Evolutionary conservation across 2,329 filamentous ascomycete species (phyloP).

Genomic region (Dryadomyces quercivorus): DNA sequence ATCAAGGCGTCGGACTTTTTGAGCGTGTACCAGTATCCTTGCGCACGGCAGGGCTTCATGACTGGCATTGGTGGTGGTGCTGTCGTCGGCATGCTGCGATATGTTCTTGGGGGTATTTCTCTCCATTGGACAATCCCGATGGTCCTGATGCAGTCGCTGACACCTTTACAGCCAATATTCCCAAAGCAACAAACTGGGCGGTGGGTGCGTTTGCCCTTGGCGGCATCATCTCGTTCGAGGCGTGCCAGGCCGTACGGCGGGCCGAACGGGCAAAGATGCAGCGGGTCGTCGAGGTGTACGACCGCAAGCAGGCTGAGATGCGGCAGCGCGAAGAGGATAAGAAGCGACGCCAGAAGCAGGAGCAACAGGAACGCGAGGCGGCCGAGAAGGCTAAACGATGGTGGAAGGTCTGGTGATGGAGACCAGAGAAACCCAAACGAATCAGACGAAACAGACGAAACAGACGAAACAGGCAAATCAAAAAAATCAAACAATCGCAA

Average conservation of each 20-base stretch:
- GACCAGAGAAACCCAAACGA: background rate
- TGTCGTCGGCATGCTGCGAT: constrained; percentile 60
- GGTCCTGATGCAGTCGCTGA: background rate
- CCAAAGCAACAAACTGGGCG: constrained; percentile 70
- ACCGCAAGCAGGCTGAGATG: constrained; percentile 54
- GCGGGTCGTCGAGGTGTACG: constrained; percentile 71
- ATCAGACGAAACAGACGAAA: background rate
- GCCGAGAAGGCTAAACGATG: constrained; percentile 20
- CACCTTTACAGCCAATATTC: constrained; percentile 36
- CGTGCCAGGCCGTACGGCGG: constrained; percentile 63
- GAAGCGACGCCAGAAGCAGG: constrained; percentile 18
- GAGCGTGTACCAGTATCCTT: constrained; percentile 66
- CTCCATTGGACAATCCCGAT: too few relatives aligned
- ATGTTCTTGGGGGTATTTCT: constrained; percentile 56
- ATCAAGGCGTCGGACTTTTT: constrained; percentile 59
- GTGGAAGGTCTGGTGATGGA: constrained; percentile 42
- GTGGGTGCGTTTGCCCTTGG: constrained; percentile 62
- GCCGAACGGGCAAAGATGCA: constrained; percentile 76
- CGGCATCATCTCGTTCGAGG: constrained; percentile 67
- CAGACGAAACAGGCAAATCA: background rate
- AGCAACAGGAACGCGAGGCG: constrained; percentile 14
- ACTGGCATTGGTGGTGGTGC: constrained; percentile 74
- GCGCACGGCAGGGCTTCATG: constrained; percentile 70
- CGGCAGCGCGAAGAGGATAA: constrained; percentile 37
- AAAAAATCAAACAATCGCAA: background rate